A percentile compares a stretch with the other conserved stretches of the same genome.
phyloP scores from a whole-genome alignment of 164 flowering plant species.

The Magnolia kwangsiensis region DNA sequence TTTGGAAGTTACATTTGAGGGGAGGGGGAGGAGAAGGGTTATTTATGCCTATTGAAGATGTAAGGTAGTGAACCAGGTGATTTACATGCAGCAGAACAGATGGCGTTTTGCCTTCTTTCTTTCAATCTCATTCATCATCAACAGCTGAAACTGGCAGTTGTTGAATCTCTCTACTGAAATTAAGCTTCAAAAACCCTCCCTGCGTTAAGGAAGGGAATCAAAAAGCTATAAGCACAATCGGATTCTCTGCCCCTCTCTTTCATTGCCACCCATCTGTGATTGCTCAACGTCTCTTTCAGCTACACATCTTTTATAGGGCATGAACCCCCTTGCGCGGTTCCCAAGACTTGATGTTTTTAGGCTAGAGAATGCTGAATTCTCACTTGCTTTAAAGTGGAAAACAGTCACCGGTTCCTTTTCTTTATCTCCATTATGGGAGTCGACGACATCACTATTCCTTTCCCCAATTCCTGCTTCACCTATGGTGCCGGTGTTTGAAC shows the following conservation, averaged over 20 bases:
- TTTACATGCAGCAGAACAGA: constrained; percentile 20
- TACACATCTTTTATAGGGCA: constrained; percentile 63
- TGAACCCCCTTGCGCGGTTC: constrained; percentile 43
- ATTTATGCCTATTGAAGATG: constrained; percentile 5
- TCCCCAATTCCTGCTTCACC: constrained; percentile 20
- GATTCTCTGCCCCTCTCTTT: constrained; percentile 34
- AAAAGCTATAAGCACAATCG: constrained; percentile 35
- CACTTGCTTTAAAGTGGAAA: constrained; percentile 22
- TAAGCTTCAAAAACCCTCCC: background rate
- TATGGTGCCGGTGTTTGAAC: constrained; percentile 30
- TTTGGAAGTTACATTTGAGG: constrained; percentile 5
- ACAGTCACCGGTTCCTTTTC: constrained; percentile 7
- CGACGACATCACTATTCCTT: constrained; percentile 25
- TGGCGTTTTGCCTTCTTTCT: background rate
- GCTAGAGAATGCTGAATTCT: constrained; percentile 25
- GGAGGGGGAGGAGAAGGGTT: background rate
- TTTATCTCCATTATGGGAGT: constrained; percentile 15
- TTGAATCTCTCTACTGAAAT: background rate
- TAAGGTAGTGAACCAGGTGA: background rate
- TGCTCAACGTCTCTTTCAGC: constrained; percentile 35
- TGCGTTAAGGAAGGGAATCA: background rate
- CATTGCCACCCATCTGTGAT: constrained; percentile 20
- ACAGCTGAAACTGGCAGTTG: background rate
- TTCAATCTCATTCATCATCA: background rate
- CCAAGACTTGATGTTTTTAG: background rate